Conservation (phyloP, 1,139 yeast species). For the Yamadazyma sp. region DNA sequence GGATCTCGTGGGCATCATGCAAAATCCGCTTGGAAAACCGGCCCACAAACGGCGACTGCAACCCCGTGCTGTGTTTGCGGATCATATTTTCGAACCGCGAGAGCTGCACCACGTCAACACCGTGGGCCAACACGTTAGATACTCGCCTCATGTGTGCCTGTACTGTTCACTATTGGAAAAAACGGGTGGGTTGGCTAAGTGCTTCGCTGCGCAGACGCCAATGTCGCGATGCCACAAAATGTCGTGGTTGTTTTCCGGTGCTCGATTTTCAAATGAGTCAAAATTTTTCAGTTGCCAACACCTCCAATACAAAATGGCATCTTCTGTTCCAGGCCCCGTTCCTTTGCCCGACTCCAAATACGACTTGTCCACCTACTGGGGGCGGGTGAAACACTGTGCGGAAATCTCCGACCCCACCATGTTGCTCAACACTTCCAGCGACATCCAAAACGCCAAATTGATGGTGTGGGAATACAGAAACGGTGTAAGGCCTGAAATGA, state of each 20-base stretch:
- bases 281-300: not conserved
- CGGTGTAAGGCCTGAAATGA: slow-evolving; percentile 62
- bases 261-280: not conserved
- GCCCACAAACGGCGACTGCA: slow-evolving; percentile 23
- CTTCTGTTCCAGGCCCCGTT: slow-evolving; percentile 79
- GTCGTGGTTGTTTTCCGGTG: not conserved
- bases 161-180: too few species aligned
- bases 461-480: slow-evolving; percentile 70
- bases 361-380: slow-evolving; percentile 83
- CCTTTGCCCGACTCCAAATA: slow-evolving; percentile 75
- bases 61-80: slow-evolving; percentile 16
- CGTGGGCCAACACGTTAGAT: slow-evolving; percentile 45
- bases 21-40: slow-evolving; percentile 52
- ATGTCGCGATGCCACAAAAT: not conserved
- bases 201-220: not conserved
- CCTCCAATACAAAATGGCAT: slow-evolving; percentile 65
- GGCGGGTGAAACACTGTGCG: slow-evolving; percentile 91
- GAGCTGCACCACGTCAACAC: slow-evolving; percentile 59
- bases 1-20: slow-evolving; percentile 47
- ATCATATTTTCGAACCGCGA: slow-evolving; percentile 51
- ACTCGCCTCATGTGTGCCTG: slow-evolving; percentile 17
- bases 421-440: slow-evolving; percentile 69
- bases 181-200: not conserved
- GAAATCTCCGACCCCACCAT: slow-evolving; percentile 91
- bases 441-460: slow-evolving; percentile 63